Conservation (phyloP, 768 basidiomycete species). For the Crassisporium funariophilum region DNA sequence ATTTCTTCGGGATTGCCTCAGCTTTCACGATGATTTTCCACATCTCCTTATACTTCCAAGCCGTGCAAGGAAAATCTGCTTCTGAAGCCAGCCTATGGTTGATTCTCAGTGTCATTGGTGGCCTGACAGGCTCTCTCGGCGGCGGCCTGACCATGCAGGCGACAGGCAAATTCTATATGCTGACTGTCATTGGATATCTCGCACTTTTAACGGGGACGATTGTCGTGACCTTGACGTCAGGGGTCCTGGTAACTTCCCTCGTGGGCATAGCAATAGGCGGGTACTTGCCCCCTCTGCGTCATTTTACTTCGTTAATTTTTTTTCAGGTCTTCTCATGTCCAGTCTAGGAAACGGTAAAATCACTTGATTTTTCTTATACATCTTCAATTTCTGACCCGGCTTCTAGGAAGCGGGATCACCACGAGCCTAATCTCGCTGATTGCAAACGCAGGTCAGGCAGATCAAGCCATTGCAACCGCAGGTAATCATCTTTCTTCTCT, state of each 20-base stretch:
- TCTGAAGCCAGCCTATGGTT: slow-evolving; percentile 55
- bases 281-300: slow-evolving; percentile 5
- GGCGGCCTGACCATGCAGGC: slow-evolving; percentile 59
- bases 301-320: background rate
- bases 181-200: slow-evolving; percentile 48
- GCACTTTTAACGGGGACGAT: slow-evolving; percentile 40
- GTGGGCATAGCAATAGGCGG: slow-evolving; percentile 44
- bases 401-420: slow-evolving; percentile 52
- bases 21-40: slow-evolving; percentile 52
- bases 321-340: slow-evolving; percentile 35
- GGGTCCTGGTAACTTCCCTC: slow-evolving; percentile 36
- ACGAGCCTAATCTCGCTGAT: slow-evolving; percentile 62
- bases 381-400: background rate
- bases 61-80: slow-evolving; percentile 49
- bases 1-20: slow-evolving; percentile 55
- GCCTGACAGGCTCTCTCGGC: slow-evolving; percentile 48
- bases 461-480: slow-evolving; percentile 69
- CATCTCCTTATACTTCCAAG: slow-evolving; percentile 59
- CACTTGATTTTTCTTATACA: background rate
- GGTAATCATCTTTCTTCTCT: slow-evolving; percentile 33
- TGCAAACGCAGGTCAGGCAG: slow-evolving; percentile 59
- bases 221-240: slow-evolving; percentile 41
- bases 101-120: slow-evolving; percentile 47
- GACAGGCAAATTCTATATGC: slow-evolving; percentile 56
- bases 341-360: slow-evolving; percentile 43